Percentiles rank a stretch among this genome's conserved stretches.
phyloP scores from a whole-genome alignment of 345 rosid genomes.

The Euphorbia peplus region DNA sequence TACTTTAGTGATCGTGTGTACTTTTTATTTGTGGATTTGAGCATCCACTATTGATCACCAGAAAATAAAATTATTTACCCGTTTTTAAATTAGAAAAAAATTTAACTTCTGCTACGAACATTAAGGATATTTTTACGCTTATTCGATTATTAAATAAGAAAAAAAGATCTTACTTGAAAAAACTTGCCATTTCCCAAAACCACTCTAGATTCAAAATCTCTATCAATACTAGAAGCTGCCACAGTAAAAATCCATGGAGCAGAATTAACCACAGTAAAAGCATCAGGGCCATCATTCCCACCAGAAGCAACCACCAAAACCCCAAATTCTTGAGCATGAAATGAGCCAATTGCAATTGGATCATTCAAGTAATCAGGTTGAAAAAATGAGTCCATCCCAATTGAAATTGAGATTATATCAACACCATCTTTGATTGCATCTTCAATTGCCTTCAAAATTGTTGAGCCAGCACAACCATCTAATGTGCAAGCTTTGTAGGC shows the following conservation, averaged over 20 bases:
- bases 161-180: constrained; percentile 42
- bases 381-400: constrained; percentile 44
- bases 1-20: too few species aligned
- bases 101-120: constrained; percentile 51
- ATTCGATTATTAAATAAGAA: too few species aligned
- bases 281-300: constrained; percentile 65
- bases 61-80: too few species aligned
- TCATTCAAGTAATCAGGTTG: constrained; percentile 48
- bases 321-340: constrained; percentile 59
- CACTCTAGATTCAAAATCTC: constrained; percentile 49
- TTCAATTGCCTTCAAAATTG: constrained; percentile 60
- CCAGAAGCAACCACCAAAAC: constrained; percentile 56
- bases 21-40: too few species aligned
- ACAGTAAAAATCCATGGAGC: constrained; percentile 76
- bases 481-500: constrained; percentile 55
- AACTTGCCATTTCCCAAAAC: constrained; percentile 45
- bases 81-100: not conserved
- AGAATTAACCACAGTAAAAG: constrained; percentile 49
- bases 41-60: too few species aligned
- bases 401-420: constrained; percentile 66
- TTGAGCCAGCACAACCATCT: constrained; percentile 57
- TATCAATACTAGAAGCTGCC: constrained; percentile 59
- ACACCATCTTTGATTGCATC: constrained; percentile 73
- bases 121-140: too few species aligned
- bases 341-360: constrained; percentile 68